Conservation (phyloP, 495 filamentous ascomycete genomes). For the Beverwykella pulmonaria region DNA sequence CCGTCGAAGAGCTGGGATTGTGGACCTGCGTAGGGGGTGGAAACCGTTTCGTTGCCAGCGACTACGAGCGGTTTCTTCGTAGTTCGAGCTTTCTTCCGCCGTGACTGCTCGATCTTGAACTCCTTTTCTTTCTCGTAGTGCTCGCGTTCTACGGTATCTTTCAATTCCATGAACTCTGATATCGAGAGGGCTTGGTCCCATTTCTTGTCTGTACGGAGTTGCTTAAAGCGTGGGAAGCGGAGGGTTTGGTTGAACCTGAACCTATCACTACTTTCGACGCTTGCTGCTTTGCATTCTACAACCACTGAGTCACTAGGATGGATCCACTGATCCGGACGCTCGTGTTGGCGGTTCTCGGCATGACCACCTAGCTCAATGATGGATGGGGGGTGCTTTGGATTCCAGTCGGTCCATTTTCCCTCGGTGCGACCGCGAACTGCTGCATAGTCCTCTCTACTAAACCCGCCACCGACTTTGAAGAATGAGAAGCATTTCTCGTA, state of each 20-base stretch:
- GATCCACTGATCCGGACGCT: conserved; percentile 93
- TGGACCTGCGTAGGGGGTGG: conserved; percentile 57
- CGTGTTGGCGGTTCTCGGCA: conserved; percentile 64
- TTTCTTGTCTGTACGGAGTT: conserved; percentile 74
- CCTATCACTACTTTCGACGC: conserved; percentile 68
- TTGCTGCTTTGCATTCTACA: conserved; percentile 87
- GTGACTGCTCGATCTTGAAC: conserved; percentile 78
- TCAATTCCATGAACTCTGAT: conserved; percentile 74
- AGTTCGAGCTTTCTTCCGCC: conserved; percentile 59
- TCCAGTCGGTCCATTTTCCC: conserved; percentile 89
- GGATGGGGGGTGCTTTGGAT: conserved; percentile 74
- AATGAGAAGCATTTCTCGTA: conserved; percentile 84
- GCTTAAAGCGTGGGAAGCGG: conserved; percentile 90
- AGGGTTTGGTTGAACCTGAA: conserved; percentile 80
- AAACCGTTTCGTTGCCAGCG: conserved; percentile 56
- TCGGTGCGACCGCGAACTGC: conserved; percentile 81
- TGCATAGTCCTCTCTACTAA: conserved; percentile 81
- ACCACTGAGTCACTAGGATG: conserved; percentile 85
- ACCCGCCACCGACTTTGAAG: conserved; percentile 94
- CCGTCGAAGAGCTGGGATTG: conserved; percentile 69
- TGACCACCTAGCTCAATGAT: conserved; percentile 81
- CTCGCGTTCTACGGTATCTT: conserved; percentile 70
- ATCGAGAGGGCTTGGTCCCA: conserved; percentile 81
- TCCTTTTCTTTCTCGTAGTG: conserved; percentile 72
- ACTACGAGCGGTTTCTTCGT: conserved; percentile 71